A percentile compares a stretch with the other conserved stretches of the same genome.
phyloP scores from a whole-genome alignment of 805 yeast genomes.

The Kodamaea laetipori region DNA sequence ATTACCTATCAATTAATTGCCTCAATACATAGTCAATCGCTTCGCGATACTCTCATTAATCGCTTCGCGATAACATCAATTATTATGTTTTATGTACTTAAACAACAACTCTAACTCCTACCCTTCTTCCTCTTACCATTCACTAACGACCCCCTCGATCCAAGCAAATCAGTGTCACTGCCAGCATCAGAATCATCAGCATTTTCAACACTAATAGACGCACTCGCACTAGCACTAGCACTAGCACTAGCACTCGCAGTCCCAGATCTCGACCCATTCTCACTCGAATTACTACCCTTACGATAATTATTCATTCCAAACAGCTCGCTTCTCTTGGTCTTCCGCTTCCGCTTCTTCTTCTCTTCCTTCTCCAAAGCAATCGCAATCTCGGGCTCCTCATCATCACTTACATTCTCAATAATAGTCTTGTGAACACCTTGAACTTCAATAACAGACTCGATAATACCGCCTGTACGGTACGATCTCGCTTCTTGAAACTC shows the following conservation, averaged over 20 bases:
- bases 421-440: conserved; percentile 86
- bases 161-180: conserved; percentile 8
- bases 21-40: too few species aligned
- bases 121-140: conserved; percentile 5
- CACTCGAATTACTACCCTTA: conserved; percentile 8
- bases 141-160: not conserved
- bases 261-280: not conserved
- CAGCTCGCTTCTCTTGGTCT: conserved; percentile 17
- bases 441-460: conserved; percentile 80
- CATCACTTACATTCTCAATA: conserved; percentile 63
- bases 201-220: not conserved
- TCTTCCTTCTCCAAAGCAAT: conserved; percentile 8
- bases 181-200: conserved; percentile 4
- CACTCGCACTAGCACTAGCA: conserved; percentile 1
- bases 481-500: conserved; percentile 39
- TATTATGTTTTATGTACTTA: too few species aligned
- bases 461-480: conserved; percentile 61
- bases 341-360: conserved; percentile 12
- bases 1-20: too few species aligned
- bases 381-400: conserved; percentile 35
- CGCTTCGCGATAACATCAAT: too few species aligned
- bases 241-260: not conserved
- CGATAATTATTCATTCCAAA: conserved; percentile 14
- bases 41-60: too few species aligned
- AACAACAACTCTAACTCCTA: not conserved